Conservation (phyloP, 805 yeast genomes). For the Myxozyma vanderwaltii region DNA sequence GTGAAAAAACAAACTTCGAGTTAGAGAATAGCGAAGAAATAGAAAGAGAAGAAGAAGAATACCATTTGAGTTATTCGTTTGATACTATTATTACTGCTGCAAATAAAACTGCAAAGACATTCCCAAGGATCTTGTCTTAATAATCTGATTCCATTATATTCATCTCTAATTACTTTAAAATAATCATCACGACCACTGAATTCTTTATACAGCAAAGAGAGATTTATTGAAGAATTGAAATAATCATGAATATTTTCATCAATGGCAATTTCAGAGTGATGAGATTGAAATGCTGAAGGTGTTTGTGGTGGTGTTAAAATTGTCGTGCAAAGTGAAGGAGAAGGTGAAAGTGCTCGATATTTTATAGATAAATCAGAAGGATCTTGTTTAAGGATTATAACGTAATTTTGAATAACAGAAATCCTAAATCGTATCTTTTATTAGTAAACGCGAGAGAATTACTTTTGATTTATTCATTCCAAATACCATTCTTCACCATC, state of each 20-base stretch:
- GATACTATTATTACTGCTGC: conserved; percentile 94
- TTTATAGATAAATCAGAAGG: conserved; percentile 49
- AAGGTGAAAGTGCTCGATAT: conserved; percentile 50
- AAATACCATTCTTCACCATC: conserved; percentile 56
- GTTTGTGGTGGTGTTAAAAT: conserved; percentile 41
- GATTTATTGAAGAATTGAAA: conserved; percentile 63
- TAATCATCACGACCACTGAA: conserved; percentile 64
- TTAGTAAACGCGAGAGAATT: background rate
- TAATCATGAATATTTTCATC: conserved; percentile 60
- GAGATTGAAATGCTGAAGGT: too few species aligned
- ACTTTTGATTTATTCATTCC: too few species aligned
- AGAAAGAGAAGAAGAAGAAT: too few species aligned
- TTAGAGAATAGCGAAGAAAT: background rate
- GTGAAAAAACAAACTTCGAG: background rate
- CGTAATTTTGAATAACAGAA: conserved; percentile 59
- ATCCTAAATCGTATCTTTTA: conserved; percentile 47
- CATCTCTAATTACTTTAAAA: conserved; percentile 44
- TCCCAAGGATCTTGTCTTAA: conserved; percentile 98
- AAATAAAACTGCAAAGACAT: conserved; percentile 82
- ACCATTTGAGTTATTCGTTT: conserved; percentile 94
- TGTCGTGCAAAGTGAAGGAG: too few species aligned
- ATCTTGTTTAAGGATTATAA: conserved; percentile 68
- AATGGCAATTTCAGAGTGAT: conserved; percentile 53
- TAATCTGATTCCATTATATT: conserved; percentile 73
- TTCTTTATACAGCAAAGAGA: conserved; percentile 54